Percentiles rank a stretch among this genome's conserved stretches.
Conservation (phyloP, 768 basidiomycete genomes). For the Tulasnella sp. region DNA sequence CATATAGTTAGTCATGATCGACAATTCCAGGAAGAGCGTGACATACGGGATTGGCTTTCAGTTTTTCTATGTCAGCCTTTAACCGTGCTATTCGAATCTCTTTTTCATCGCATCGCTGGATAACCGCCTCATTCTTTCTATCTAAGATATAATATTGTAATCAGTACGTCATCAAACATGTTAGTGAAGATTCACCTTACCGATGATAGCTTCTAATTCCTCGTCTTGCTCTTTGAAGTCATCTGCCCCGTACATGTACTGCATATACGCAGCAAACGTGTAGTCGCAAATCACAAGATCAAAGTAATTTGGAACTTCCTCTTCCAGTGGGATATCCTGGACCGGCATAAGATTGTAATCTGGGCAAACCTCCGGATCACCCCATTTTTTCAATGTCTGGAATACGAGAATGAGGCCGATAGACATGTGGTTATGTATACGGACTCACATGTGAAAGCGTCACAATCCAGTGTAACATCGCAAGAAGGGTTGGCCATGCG, state of each 20-base stretch:
- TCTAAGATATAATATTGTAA: neutral
- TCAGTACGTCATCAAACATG: neutral
- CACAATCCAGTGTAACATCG: conserved; percentile 85
- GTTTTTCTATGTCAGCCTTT: conserved; percentile 34
- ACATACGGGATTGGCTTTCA: conserved; percentile 25
- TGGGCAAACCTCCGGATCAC: conserved; percentile 21
- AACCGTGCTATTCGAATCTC: conserved; percentile 19
- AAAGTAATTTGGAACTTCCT: conserved; percentile 57
- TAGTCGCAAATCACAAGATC: conserved; percentile 62
- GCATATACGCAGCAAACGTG: conserved; percentile 51
- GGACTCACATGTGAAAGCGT: conserved; percentile 59
- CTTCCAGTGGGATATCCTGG: conserved; percentile 29
- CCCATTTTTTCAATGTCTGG: conserved; percentile 28
- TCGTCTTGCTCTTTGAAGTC: conserved; percentile 57
- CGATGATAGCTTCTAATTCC: conserved; percentile 38
- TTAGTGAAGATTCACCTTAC: conserved; percentile 6
- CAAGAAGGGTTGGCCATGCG: conserved; percentile 83
- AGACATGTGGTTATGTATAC: neutral
- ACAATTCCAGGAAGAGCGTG: neutral
- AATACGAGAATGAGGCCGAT: conserved; percentile 22
- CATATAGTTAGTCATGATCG: conserved; percentile 26
- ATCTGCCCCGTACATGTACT: conserved; percentile 47
- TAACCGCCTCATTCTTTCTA: conserved; percentile 2
- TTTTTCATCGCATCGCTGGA: conserved; percentile 10
- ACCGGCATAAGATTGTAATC: conserved; percentile 23